Evolutionary conservation across 225 moss, liverwort and hornwort species (phyloP).

Genomic region (Sphagnum tenellum): DNA sequence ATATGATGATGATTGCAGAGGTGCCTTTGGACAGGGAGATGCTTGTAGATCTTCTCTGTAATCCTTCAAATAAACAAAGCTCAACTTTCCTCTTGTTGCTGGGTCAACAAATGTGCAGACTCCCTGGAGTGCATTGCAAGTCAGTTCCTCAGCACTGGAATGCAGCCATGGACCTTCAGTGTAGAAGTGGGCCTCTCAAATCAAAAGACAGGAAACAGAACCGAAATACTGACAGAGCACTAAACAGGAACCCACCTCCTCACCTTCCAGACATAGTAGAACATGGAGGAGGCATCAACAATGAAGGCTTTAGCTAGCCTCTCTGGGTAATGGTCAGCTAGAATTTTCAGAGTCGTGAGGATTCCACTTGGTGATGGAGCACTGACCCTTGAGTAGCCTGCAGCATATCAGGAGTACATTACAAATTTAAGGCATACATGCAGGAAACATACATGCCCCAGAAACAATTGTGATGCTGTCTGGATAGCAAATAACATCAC

Average conservation of each 20-base stretch:
- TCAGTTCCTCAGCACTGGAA: constrained; percentile 4
- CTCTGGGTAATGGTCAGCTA: constrained; percentile 94
- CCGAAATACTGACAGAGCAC: too few relatives aligned
- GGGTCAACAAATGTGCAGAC: constrained; percentile 78
- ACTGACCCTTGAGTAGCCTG: constrained; percentile 71
- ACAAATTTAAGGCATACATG: too few relatives aligned
- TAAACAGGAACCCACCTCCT: not conserved
- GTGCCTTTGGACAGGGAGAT: constrained; percentile 11
- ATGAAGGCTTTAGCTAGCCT: constrained; percentile 87
- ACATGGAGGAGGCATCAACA: constrained; percentile 86
- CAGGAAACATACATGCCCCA: too few relatives aligned
- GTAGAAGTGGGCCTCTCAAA: too few relatives aligned
- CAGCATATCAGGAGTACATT: not conserved
- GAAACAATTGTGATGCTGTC: too few relatives aligned
- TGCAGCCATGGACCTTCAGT: too few relatives aligned
- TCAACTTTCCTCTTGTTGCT: constrained; percentile 69
- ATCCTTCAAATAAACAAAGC: constrained; percentile 72
- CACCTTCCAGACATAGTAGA: constrained; percentile 98
- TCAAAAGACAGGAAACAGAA: too few relatives aligned
- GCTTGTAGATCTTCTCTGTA: constrained; percentile 30
- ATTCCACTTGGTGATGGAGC: constrained; percentile 87
- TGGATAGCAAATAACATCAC: too few relatives aligned
- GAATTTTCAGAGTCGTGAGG: constrained; percentile 74
- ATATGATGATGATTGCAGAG: constrained; percentile 23
- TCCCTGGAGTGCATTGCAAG: constrained; percentile 38